Evolutionary conservation across 2,329 filamentous ascomycete species (phyloP), one percentile per base, ranked within the genome.

Genomic region (Cyphellophora europaea): DNA sequence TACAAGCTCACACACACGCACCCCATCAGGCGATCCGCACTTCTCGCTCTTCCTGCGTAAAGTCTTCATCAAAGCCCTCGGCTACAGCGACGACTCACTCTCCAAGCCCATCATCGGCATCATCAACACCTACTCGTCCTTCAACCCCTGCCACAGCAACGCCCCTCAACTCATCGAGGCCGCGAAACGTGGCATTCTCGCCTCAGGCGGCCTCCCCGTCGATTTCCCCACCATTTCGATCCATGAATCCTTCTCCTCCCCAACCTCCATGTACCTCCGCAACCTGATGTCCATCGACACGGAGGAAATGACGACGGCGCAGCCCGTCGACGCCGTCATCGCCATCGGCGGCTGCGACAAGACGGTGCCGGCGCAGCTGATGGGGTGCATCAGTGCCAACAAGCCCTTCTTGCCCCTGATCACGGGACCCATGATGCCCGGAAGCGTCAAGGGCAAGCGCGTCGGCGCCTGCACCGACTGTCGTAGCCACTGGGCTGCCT

Each of bases 251-350:
- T 85, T 86, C 51, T 67, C 79, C 0, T 63, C 69, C 29, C 80
- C 80, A 2, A 84, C 80, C 4, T 83, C 79, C 58, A 84, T 86
- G 81, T 84, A 76, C 36, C 51, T 85, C 31, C 58, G 81, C 19
- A 85, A 85, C 44, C 50, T 85, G 37, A 85, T 86, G 80, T 79
- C 75, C 45, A 82, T 85, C 77, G 81, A 85, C 50, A 85, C 81
- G 0, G 81, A 85, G 53, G 80, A 85, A 60, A 85, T 85, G 80
- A 76, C 84, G 35, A 63, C 64, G 28, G 79, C 79, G 0, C 80
- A 85, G 54, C 80, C 80, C 1, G 66, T 80, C 11, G 80, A 86
- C 56, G 74, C 76, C 0, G 73, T 74, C 6, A 67, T 82, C 11
- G 63, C 80, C 44, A 77, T 84, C 45, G 79, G 79, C 31, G 79